Conservation (phyloP, 441 rosid species). For the Capsella rubella region DNA sequence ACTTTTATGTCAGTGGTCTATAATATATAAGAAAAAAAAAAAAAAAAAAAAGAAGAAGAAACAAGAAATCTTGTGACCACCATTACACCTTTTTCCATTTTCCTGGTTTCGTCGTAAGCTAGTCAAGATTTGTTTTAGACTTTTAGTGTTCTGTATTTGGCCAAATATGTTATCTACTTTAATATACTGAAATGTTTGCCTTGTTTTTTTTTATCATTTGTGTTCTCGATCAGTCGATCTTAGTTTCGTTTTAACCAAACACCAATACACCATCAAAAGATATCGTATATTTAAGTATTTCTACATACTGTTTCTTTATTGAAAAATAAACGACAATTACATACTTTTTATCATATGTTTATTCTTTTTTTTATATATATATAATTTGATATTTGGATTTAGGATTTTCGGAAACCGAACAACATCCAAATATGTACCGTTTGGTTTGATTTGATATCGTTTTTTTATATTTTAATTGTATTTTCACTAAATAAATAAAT, state of each 20-base stretch:
- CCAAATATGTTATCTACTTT: slow-evolving; percentile 24
- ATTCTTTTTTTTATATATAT: no score
- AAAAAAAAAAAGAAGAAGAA: not conserved
- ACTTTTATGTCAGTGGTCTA: not conserved
- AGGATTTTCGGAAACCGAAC: not conserved
- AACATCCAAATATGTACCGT: no score
- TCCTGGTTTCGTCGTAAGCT: slow-evolving; percentile 5
- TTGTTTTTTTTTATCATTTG: not conserved
- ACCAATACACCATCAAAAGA: no score
- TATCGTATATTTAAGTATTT: no score
- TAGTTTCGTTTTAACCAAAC: no score
- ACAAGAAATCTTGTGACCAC: slow-evolving; percentile 12
- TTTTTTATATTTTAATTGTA: not conserved
- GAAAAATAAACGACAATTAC: no score
- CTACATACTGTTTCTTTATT: no score
- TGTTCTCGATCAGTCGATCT: no score
- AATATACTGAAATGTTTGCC: not conserved
- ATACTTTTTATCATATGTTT: no score
- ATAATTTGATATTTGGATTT: no score
- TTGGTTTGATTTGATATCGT: not conserved
- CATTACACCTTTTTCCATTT: slow-evolving; percentile 7
- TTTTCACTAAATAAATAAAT: not conserved
- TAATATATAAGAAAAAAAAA: not conserved
- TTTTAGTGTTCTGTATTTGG: slow-evolving; percentile 19
- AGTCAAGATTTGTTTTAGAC: not conserved